These are phyloP conservation scores for Rubus idaeus DNA, from an alignment of 306 rosid species.

Conservation along the genomic window DNA sequence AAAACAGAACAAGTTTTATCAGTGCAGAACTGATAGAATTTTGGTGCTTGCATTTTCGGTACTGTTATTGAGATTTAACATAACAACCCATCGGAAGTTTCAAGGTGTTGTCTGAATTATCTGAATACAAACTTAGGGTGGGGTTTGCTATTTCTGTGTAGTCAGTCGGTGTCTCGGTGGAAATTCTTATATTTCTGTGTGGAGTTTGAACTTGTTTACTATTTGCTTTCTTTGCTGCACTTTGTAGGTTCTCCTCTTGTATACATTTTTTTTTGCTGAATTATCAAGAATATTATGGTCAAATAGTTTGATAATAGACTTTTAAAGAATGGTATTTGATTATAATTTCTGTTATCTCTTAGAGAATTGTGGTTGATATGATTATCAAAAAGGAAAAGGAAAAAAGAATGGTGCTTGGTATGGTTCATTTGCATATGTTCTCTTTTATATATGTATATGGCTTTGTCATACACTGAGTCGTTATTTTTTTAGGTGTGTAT, in stretches of 20 bases:
- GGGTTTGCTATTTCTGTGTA: neutral
- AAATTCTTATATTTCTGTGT: neutral
- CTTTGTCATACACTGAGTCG: conserved; percentile 4
- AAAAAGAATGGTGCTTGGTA: neutral
- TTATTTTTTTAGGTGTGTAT: conserved; percentile 39
- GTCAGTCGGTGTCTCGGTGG: neutral
- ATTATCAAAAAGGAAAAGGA: neutral
- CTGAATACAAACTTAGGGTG: neutral
- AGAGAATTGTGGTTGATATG: neutral
- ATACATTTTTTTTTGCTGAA: neutral
- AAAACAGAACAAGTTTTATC: neutral
- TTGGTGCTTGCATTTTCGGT: neutral
- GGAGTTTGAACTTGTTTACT: neutral
- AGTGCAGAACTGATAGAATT: neutral
- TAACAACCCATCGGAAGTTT: neutral
- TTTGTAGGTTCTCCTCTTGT: neutral
- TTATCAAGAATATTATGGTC: neutral
- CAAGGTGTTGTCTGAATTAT: neutral
- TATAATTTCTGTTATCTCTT: too few relatives aligned
- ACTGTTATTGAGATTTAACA: neutral
- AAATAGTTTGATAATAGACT: neutral
- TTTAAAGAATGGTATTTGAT: neutral
- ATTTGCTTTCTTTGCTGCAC: neutral
- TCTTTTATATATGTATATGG: neutral
- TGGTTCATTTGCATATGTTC: neutral